phyloP scores from a whole-genome alignment of 2,329 filamentous ascomycete genomes.

The Phyllosticta paracitricarpa region DNA sequence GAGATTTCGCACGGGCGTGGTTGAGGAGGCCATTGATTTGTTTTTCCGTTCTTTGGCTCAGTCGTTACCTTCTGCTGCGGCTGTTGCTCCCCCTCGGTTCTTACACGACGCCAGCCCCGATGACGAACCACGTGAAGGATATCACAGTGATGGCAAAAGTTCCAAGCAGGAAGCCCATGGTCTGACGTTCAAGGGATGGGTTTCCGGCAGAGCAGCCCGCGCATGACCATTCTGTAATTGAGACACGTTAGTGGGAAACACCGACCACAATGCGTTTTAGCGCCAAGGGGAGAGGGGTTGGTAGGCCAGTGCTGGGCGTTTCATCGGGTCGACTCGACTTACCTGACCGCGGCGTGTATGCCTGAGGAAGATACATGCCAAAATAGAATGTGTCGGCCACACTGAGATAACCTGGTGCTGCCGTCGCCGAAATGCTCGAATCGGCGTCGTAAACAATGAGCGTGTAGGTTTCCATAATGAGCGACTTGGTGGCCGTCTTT shows the following conservation, averaged over 20 bases:
- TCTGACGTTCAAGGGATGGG: constrained; percentile 45
- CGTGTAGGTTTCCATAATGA: constrained; percentile 52
- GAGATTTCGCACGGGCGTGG: not conserved
- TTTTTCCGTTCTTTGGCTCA: not conserved
- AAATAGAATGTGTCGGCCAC: constrained; percentile 45
- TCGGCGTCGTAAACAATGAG: constrained; percentile 52
- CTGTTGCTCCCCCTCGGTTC: not conserved
- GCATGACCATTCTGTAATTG: constrained; percentile 40
- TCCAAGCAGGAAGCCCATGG: constrained; percentile 44
- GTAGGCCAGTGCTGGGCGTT: not conserved
- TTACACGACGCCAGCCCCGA: constrained; percentile 34
- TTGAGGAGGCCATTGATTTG: not conserved
- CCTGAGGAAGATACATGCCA: constrained; percentile 51
- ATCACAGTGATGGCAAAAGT: constrained; percentile 47
- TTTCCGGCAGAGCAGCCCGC: constrained; percentile 46
- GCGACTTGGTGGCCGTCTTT: constrained; percentile 22
- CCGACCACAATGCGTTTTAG: constrained; percentile 7
- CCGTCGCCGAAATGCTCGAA: constrained; percentile 40
- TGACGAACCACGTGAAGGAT: constrained; percentile 46
- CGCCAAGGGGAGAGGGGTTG: constrained; percentile 2
- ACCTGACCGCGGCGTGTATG: constrained; percentile 42
- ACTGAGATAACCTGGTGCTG: constrained; percentile 46
- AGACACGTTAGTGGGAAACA: constrained; percentile 5
- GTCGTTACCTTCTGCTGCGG: not conserved
- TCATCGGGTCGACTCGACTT: constrained; percentile 17